Evolutionary conservation across 257 asterid genomes (phyloP).

Genomic region (Oldenlandia corymbosa): DNA sequence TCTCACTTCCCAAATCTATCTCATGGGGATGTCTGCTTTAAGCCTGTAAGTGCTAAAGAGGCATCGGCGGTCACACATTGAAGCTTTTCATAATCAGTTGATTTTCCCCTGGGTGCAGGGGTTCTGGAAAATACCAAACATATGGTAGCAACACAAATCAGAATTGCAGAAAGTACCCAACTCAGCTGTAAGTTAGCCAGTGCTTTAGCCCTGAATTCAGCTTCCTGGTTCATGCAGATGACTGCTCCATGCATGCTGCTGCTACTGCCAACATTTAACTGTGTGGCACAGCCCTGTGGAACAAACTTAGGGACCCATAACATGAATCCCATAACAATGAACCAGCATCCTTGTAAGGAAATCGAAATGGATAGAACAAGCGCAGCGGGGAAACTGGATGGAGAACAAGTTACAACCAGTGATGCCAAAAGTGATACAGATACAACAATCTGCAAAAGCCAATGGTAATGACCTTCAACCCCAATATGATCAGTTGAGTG

Average conservation of each 20-base stretch:
- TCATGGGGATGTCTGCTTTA: slow-evolving; percentile 15
- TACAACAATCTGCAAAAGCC: slow-evolving; percentile 72
- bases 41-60: slow-evolving; percentile 18
- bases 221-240: slow-evolving; percentile 43
- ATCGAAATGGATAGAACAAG: slow-evolving; percentile 54
- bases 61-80: slow-evolving; percentile 25
- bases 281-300: slow-evolving; percentile 48
- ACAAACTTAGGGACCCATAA: slow-evolving; percentile 55
- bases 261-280: slow-evolving; percentile 10
- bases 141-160: slow-evolving; percentile 31
- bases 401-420: slow-evolving; percentile 33
- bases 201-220: slow-evolving; percentile 59
- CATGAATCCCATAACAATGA: slow-evolving; percentile 67
- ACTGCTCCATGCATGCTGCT: slow-evolving; percentile 41
- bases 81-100: slow-evolving; percentile 52
- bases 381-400: slow-evolving; percentile 59
- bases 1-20: neutral
- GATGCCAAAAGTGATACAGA: slow-evolving; percentile 49
- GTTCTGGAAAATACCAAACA: slow-evolving; percentile 39
- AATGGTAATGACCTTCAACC: slow-evolving; percentile 85
- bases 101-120: slow-evolving; percentile 22
- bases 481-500: slow-evolving; percentile 80
- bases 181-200: slow-evolving; percentile 79
- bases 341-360: slow-evolving; percentile 79
- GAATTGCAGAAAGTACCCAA: slow-evolving; percentile 58